Evolutionary conservation across 148 eudicot species (phyloP).

Genomic region (Agrostemma githago): DNA sequence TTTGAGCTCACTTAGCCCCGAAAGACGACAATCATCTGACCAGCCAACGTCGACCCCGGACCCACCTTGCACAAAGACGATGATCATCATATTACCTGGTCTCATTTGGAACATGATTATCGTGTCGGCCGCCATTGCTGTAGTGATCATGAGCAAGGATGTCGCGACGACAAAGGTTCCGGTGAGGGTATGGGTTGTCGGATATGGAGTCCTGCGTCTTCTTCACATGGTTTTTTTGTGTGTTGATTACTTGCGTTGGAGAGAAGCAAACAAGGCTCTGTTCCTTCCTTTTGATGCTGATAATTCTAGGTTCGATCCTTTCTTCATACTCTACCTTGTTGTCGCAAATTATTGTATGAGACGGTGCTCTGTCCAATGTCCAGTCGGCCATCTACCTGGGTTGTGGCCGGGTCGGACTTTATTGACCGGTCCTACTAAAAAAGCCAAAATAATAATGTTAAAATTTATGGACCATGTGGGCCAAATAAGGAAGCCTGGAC

Average conservation of each 20-base stretch:
- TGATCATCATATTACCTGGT: slow-evolving; percentile 54
- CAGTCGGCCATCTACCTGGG: too few relatives aligned
- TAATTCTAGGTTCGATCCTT: background rate
- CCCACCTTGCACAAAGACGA: slow-evolving; percentile 54
- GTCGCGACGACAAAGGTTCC: slow-evolving; percentile 51
- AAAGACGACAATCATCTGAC: slow-evolving; percentile 50
- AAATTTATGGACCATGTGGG: too few relatives aligned
- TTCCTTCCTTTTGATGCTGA: background rate
- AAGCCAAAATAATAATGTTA: too few relatives aligned
- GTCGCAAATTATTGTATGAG: too few relatives aligned
- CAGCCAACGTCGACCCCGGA: slow-evolving; percentile 63
- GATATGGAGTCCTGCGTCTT: slow-evolving; percentile 58
- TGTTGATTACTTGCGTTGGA: slow-evolving; percentile 46
- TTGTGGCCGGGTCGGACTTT: too few relatives aligned
- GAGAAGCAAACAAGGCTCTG: slow-evolving; percentile 13
- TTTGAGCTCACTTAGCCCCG: slow-evolving; percentile 38
- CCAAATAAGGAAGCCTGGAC: too few relatives aligned
- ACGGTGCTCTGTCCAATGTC: too few relatives aligned
- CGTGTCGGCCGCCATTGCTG: slow-evolving; percentile 33
- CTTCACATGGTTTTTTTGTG: slow-evolving; percentile 71
- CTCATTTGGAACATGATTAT: slow-evolving; percentile 61
- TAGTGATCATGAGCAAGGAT: slow-evolving; percentile 37
- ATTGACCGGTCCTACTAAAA: too few relatives aligned
- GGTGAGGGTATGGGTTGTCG: slow-evolving; percentile 67
- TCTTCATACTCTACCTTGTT: too few relatives aligned